Percentiles rank a stretch among this genome's conserved stretches.
Conservation (phyloP, 2,329 filamentous ascomycete genomes). For the Cladophialophora yegresii region DNA sequence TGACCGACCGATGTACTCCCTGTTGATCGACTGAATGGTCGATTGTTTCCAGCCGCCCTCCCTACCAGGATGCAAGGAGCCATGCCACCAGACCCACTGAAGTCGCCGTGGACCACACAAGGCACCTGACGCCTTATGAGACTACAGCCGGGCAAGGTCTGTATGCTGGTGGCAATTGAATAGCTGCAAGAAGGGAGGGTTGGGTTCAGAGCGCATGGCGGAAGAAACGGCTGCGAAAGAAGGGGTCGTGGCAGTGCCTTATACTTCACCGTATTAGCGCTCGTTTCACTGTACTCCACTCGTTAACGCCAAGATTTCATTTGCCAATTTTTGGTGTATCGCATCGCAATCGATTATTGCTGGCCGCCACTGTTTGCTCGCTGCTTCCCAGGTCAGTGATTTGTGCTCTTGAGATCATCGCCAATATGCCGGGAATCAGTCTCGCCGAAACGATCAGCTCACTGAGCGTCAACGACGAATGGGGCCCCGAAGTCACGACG, state of each 20-base stretch:
- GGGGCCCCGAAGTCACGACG: conserved; percentile 80
- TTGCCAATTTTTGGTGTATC: background rate
- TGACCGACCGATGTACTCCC: too few relatives aligned
- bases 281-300: background rate
- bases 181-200: too few relatives aligned
- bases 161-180: too few relatives aligned
- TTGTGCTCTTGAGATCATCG: background rate
- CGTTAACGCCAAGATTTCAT: background rate
- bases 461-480: conserved; percentile 74
- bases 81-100: too few relatives aligned
- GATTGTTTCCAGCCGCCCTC: too few relatives aligned
- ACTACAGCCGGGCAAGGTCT: too few relatives aligned
- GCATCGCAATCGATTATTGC: conserved; percentile 2
- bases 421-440: conserved; percentile 55
- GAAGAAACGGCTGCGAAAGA: too few relatives aligned
- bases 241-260: background rate
- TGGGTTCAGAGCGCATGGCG: too few relatives aligned
- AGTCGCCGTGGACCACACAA: too few relatives aligned
- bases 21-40: too few relatives aligned
- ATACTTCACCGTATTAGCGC: conserved; percentile 1
- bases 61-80: too few relatives aligned
- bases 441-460: conserved; percentile 68
- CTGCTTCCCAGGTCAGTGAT: background rate
- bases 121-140: too few relatives aligned
- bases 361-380: background rate